Evolutionary conservation across 805 yeast genomes (phyloP).

Genomic region (Candida broadrunensis): DNA sequence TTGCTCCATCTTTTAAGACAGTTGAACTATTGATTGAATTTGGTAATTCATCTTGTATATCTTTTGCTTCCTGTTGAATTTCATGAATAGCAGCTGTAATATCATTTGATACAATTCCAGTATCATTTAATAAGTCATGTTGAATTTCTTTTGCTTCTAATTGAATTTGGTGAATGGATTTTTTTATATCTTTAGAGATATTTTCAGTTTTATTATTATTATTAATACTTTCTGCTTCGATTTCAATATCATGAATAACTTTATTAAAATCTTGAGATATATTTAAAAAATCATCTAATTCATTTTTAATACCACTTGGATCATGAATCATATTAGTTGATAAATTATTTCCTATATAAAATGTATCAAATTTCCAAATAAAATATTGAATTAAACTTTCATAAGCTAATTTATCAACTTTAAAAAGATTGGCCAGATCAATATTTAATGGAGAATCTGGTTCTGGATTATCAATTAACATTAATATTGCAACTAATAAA

Average conservation of each 20-base stretch:
- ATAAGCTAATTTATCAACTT: conserved; percentile 39
- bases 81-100: too few species aligned
- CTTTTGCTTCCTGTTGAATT: not conserved
- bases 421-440: conserved; percentile 61
- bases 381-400: conserved; percentile 38
- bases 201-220: not conserved
- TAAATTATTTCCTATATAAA: conserved; percentile 11
- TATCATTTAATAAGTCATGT: too few species aligned
- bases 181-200: not conserved
- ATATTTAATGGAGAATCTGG: conserved; percentile 70
- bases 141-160: not conserved
- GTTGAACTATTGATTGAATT: not conserved
- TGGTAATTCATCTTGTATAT: not conserved
- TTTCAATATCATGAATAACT: not conserved
- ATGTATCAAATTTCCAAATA: conserved; percentile 37
- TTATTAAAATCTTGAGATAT: too few species aligned
- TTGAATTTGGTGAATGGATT: not conserved
- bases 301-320: conserved; percentile 5
- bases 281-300: too few species aligned
- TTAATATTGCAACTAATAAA: conserved; percentile 53
- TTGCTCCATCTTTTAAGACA: not conserved
- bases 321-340: conserved; percentile 5
- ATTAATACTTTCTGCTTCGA: not conserved
- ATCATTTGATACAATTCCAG: too few species aligned
- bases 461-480: conserved; percentile 62